phyloP scores from a whole-genome alignment of 768 basidiomycete species.

The Hypholoma fasciculare region DNA sequence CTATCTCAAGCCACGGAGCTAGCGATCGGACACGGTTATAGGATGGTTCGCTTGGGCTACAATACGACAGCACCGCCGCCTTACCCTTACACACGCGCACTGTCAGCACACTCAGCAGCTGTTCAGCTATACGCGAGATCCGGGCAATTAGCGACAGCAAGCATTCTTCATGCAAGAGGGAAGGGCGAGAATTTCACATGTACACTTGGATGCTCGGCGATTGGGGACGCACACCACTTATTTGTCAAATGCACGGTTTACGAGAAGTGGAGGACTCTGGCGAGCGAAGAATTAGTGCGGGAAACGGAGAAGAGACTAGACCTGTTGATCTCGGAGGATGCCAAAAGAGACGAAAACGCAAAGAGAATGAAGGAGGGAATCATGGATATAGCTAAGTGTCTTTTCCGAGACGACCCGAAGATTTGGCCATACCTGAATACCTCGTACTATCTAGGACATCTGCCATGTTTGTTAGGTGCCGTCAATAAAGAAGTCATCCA shows the following conservation, averaged over 20 bases:
- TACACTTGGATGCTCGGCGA: slow-evolving; percentile 4
- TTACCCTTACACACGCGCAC: slow-evolving; percentile 15
- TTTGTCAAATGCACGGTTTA: slow-evolving; percentile 5
- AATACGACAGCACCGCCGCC: background rate
- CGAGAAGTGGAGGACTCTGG: background rate
- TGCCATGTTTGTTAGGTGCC: slow-evolving; percentile 1
- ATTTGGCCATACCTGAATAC: slow-evolving; percentile 12
- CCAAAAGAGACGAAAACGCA: background rate
- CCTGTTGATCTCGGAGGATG: background rate
- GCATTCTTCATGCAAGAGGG: background rate
- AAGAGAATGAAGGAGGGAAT: background rate
- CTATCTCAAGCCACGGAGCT: background rate
- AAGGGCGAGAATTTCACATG: background rate
- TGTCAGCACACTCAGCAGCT: slow-evolving; percentile 19
- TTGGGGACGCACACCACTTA: slow-evolving; percentile 2
- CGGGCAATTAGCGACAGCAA: slow-evolving; percentile 19
- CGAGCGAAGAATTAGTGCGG: background rate
- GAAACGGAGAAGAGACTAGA: background rate
- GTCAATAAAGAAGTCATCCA: background rate
- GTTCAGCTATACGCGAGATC: slow-evolving; percentile 23
- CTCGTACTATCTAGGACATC: slow-evolving; percentile 13
- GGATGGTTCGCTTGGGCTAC: slow-evolving; percentile 4
- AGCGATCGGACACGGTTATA: background rate
- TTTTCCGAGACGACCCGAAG: background rate
- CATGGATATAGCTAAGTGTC: slow-evolving; percentile 4